Evolutionary conservation across 169 alveolate species (phyloP).

Genomic region (Plasmodium fragile): DNA sequence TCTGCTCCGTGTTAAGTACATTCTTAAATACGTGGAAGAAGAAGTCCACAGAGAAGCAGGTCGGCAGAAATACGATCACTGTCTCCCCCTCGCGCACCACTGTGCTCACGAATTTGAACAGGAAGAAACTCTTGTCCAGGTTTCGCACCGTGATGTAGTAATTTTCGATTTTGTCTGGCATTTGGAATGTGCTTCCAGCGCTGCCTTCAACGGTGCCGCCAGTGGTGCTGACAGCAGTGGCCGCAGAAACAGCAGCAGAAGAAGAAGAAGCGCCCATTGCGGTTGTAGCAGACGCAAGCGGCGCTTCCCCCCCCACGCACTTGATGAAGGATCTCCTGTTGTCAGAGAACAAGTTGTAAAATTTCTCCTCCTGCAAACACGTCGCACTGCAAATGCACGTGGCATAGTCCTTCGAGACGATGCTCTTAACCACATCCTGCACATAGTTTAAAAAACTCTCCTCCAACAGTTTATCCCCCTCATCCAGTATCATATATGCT

Average conservation of each 20-base stretch:
- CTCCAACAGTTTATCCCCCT: conserved; percentile 63
- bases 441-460: conserved; percentile 56
- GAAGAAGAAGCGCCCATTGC: neutral
- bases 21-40: conserved; percentile 50
- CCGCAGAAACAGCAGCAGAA: neutral
- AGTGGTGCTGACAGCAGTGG: neutral
- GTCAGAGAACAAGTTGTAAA: conserved; percentile 33
- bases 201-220: neutral
- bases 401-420: conserved; percentile 13
- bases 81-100: conserved; percentile 32
- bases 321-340: conserved; percentile 22
- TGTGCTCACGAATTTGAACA: conserved; percentile 53
- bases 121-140: conserved; percentile 46
- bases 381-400: conserved; percentile 73
- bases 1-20: conserved; percentile 10
- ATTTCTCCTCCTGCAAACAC: conserved; percentile 50
- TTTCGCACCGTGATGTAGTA: conserved; percentile 48
- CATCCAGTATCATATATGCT: conserved; percentile 48
- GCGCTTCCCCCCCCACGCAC: conserved; percentile 1
- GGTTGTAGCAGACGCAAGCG: neutral
- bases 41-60: conserved; percentile 58
- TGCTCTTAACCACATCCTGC: conserved; percentile 26
- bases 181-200: conserved; percentile 15
- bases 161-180: conserved; percentile 41
- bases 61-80: conserved; percentile 34